Conservation (phyloP, 2,329 filamentous ascomycete species). For the Colletotrichum scovillei region DNA sequence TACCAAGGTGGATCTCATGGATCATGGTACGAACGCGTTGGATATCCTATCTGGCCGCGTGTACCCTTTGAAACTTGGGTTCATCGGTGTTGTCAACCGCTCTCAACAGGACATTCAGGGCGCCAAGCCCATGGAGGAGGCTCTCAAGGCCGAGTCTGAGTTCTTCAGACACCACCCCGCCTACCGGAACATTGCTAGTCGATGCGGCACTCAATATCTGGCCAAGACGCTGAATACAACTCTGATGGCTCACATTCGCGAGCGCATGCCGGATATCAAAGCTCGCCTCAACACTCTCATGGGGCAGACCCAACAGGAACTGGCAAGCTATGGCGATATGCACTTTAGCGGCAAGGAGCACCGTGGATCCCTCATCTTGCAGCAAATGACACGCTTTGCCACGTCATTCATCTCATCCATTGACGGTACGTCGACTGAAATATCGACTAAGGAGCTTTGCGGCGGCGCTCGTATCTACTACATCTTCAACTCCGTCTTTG, state of each 20-base stretch:
- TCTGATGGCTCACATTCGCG: conserved; percentile 95
- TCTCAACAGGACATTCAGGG: conserved; percentile 98
- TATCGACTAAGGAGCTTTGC: conserved; percentile 97
- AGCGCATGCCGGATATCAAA: conserved; percentile 97
- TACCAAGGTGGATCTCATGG: conserved; percentile 98
- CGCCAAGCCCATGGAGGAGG: conserved; percentile 94
- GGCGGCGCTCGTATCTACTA: conserved; percentile 97
- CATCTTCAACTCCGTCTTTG: conserved; percentile 99
- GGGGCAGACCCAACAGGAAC: conserved; percentile 99
- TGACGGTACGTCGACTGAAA: conserved; percentile 97
- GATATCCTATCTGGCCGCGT: conserved; percentile 98
- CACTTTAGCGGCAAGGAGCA: conserved; percentile 98
- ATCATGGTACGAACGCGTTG: conserved; percentile 96
- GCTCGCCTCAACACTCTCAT: conserved; percentile 96
- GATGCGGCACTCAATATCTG: conserved; percentile 93
- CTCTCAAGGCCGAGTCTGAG: conserved; percentile 87
- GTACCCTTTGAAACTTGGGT: conserved; percentile 95
- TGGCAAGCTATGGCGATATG: conserved; percentile 97
- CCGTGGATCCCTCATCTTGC: conserved; percentile 91
- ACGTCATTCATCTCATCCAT: conserved; percentile 99
- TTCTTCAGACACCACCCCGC: conserved; percentile 98
- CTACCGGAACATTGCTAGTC: conserved; percentile 93
- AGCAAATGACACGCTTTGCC: conserved; percentile 98
- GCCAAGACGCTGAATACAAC: conserved; percentile 96
- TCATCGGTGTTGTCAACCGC: conserved; percentile 97